phyloP scores from a whole-genome alignment of 176 grass and related monocot species.

The Coix lacrymajobi region DNA sequence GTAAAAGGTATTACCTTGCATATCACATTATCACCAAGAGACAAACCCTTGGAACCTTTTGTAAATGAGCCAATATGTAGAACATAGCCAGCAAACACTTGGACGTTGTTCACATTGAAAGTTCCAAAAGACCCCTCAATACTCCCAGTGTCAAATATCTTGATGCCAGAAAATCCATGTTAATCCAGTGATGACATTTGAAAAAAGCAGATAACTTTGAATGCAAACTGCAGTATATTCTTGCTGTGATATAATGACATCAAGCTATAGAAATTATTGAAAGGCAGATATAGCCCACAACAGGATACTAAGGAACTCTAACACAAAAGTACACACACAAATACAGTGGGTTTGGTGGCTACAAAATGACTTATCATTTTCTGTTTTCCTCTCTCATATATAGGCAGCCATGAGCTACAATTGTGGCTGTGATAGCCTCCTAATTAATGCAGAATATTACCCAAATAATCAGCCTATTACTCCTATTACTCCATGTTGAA shows the following conservation, averaged over 20 bases:
- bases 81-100: conserved; percentile 86
- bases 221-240: background rate
- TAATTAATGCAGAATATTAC: background rate
- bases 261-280: background rate
- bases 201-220: background rate
- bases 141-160: conserved; percentile 85
- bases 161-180: conserved; percentile 28
- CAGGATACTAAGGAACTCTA: background rate
- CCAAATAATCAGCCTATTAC: background rate
- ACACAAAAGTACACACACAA: background rate
- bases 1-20: conserved; percentile 58
- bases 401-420: background rate
- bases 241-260: background rate
- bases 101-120: conserved; percentile 81
- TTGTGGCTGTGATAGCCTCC: background rate
- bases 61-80: conserved; percentile 77
- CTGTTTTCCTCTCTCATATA: background rate
- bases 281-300: background rate
- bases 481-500: background rate
- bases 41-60: conserved; percentile 46
- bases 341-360: background rate
- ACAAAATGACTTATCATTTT: background rate
- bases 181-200: background rate
- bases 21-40: conserved; percentile 59
- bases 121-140: conserved; percentile 85